Base-by-base conservation (phyloP, 257 asterid genomes). In the Cruciata laevipes region DNA sequence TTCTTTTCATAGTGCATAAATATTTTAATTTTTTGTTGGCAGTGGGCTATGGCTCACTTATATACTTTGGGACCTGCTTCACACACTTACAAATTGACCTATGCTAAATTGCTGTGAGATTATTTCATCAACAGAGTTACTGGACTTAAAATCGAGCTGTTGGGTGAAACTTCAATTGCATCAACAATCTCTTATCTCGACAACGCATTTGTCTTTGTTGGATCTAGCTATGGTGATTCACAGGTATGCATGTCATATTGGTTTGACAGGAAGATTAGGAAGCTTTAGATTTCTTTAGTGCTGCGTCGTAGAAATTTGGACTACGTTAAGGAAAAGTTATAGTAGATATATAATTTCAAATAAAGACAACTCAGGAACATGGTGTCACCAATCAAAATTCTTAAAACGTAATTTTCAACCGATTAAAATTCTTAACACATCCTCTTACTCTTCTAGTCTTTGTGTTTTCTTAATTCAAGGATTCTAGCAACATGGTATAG, bases 141-240 rank as follows among this genome's bases (percentile, higher is more conserved):
- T 60, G 98, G 96, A 67, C 98, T 91, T 71, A 87, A 88, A 75
- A 91, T 87, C 62, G 98, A 88, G 88, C 88, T 81, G 42, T 76
- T 88, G 84, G 98, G 98, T 49, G 91, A 88, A 79, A 88, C 98
- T 14, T 91, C 95, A 59, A 78, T 91, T 71, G 96, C 95, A 63
- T 91, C 98, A 58, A 88, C 95, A 23, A 88, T 91, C 60, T 91
- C 95, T 30, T 91, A 89, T 83, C 91, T 91, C 73, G 96, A 91
- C 79, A 89, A 85, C 80, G 95, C 94, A 38, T 84, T 88, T 75
- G 98, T 91, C 61, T 91, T 76, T 59, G 72, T 91, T 72, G 98
- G 98, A 71, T 88, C 98, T 68, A 91, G 98, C 83, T 91, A 81
- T 64, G 96, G 98, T 55, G 98, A 91, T 78, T 91, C 98, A 61